phyloP scores from a whole-genome alignment of 441 rosid species.

The Rhodomyrtus psidioides region DNA sequence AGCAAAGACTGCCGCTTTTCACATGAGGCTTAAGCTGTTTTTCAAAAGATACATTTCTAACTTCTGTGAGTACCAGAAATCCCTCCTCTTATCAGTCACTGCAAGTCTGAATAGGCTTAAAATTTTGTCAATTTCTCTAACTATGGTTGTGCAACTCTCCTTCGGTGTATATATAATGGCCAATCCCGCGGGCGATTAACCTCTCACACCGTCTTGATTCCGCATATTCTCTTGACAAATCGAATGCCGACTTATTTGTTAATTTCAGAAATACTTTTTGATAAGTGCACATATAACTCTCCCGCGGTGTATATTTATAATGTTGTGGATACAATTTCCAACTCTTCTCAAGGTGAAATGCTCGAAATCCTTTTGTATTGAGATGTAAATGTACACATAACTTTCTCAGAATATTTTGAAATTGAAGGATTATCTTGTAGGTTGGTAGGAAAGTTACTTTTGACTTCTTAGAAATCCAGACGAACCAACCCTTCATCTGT shows the following conservation, averaged over 20 bases:
- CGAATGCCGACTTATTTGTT: not conserved
- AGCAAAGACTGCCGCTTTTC: slow-evolving; percentile 50
- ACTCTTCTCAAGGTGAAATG: not conserved
- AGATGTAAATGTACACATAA: not conserved
- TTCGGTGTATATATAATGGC: not conserved
- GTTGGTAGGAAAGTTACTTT: not conserved
- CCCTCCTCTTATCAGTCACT: not conserved
- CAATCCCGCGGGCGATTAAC: not conserved
- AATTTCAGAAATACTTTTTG: not conserved
- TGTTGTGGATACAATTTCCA: not conserved
- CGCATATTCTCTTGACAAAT: not conserved
- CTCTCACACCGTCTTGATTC: not conserved
- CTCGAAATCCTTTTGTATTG: not conserved
- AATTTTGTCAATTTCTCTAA: not conserved
- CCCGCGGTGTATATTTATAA: not conserved
- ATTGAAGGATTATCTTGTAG: not conserved
- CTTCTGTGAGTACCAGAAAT: not conserved
- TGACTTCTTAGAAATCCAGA: not conserved
- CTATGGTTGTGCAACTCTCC: not conserved
- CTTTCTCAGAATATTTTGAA: not conserved
- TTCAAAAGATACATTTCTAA: not conserved
- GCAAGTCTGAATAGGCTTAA: not conserved
- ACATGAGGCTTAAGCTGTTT: not conserved
- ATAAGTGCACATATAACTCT: not conserved
- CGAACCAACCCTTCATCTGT: not conserved